Base-by-base conservation (phyloP, 768 basidiomycete genomes). In the Leccinum boreale region DNA sequence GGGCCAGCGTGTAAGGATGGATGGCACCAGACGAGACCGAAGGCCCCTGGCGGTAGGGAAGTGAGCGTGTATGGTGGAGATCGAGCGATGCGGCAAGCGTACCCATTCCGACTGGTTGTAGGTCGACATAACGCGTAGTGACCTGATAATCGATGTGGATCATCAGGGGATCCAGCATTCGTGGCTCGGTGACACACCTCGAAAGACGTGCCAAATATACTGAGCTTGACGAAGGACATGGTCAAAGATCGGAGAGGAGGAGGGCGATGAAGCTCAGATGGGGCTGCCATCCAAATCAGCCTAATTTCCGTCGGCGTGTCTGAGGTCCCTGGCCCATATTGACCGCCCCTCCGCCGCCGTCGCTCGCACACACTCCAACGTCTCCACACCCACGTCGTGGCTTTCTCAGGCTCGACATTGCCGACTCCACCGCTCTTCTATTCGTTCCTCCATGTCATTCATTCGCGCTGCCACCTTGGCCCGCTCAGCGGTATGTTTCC, bases 71-170 rank as follows among this genome's bases (percentile, higher is more conserved):
- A 48, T 36, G 12, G 39, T 45, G 17, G 21, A 42, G 56, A 57
- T 62, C 49, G 35, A 48, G 49, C 45, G 49, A 62, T 56, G 54
- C 50, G 53, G 26, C 42, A 55, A 48, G 75, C 89, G 74, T 60
- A 92, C 96, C 96, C 96, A 98, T 98, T 73, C 96, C 97, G 47
- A 98, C 96, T 28, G 96, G 96, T 70, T 98, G 96, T 11, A 99
- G 87, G 78, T 99, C 97, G 73, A 97, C 90, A 90, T 99, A 99
- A 68, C 97, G 85, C 57, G 94, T 98, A 23, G 95, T 97, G 58
- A 98, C 95, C 90, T 72, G 44, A 68, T 58, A 62, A 60, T 57
- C 59, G 57, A 57, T 39, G 50, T 50, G 54, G 49, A 65, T 66
- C 63, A 52, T 58, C 47, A 60, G 53, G 31, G 26, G n/a, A 67